A percentile compares a stretch with the other conserved stretches of the same genome.
phyloP scores from a whole-genome alignment of 768 basidiomycete species.

The Russula earlei region DNA sequence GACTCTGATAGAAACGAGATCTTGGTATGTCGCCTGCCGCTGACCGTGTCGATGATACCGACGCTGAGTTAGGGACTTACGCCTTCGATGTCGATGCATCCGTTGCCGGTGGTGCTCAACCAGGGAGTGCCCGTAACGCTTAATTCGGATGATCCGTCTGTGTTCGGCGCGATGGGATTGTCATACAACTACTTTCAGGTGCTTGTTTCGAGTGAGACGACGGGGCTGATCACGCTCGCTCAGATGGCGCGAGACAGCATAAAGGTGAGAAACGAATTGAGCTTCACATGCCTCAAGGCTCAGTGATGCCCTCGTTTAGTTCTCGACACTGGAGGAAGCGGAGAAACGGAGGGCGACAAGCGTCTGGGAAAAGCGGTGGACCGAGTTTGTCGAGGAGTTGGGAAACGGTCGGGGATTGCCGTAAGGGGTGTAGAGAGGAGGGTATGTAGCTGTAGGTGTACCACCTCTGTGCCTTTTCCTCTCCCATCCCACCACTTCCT shows the following conservation, averaged over 20 bases:
- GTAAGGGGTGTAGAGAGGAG: neutral
- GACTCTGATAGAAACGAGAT: slow-evolving; percentile 54
- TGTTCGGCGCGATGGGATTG: slow-evolving; percentile 71
- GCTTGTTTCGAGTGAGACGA: slow-evolving; percentile 58
- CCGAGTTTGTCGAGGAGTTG: slow-evolving; percentile 1
- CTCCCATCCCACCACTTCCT: neutral
- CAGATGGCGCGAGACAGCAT: slow-evolving; percentile 59
- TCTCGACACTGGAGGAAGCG: neutral
- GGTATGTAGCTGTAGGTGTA: too few relatives aligned
- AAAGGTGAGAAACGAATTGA: slow-evolving; percentile 30
- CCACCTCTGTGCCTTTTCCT: neutral
- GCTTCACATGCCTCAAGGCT: too few relatives aligned
- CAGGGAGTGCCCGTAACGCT: slow-evolving; percentile 64
- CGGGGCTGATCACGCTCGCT: slow-evolving; percentile 52
- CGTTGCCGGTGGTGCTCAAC: slow-evolving; percentile 60
- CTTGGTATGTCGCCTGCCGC: slow-evolving; percentile 42
- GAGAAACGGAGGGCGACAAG: slow-evolving; percentile 8
- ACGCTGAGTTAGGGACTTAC: slow-evolving; percentile 45
- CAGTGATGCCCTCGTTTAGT: slow-evolving; percentile 1
- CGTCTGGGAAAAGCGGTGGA: slow-evolving; percentile 7
- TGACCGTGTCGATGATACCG: neutral
- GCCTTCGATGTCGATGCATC: slow-evolving; percentile 74
- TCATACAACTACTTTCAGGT: slow-evolving; percentile 78
- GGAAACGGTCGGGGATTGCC: slow-evolving; percentile 5
- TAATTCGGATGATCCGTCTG: slow-evolving; percentile 65